Base-by-base conservation (phyloP, 2,329 filamentous ascomycete species). In the Claviceps monticola region DNA sequence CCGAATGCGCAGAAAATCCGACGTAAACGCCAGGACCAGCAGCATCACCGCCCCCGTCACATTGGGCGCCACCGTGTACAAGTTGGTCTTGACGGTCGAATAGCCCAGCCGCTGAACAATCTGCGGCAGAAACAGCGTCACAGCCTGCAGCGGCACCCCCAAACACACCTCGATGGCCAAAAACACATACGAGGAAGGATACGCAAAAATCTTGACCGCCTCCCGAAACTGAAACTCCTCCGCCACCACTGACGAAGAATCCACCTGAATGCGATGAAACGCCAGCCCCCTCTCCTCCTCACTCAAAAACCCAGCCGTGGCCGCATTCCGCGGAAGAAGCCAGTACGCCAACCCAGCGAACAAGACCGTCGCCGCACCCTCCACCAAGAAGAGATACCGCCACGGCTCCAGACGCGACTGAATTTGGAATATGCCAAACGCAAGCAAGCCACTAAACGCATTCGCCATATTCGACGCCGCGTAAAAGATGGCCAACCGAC, bases 51-150 rank as follows among this genome's bases (percentile, higher is more conserved):
- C 84, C 1, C 86, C 87, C 0, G 79, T 80, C 46, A 88, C 75
- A 59, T 90, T 91, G 1, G 87, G 87, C 0, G 86, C 87, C 0
- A 91, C 86, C 0, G 86, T 90, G 67, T 86, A 89, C 0, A 91
- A 73, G 59, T 93, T 91, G 0, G 86, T 89, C 63, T 74, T 75
- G 57, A 79, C 67, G 2, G 71, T 68, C 42, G 66, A 66, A 56
- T 71, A 74, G 3, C 71, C 69, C 1, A 80, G 64, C 4, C 74
- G 66, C 54, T 66, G 62, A 17, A 79, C 71, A 57, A 80, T 80
- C 58, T 79, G 75, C 0, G 76, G 76, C 52, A 80, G 61, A 61
- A 78, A 79, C 3, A 79, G 67, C 2, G 66, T 61, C 16, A 80
- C 77, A 4, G 70, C 73, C 61, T 80, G 76, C 8, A 80, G 64